Percentiles rank a stretch among this genome's conserved stretches.
These are phyloP conservation scores for Fulvia fulva DNA, from an alignment of 2,329 filamentous ascomycete species.

Conservation along the genomic window DNA sequence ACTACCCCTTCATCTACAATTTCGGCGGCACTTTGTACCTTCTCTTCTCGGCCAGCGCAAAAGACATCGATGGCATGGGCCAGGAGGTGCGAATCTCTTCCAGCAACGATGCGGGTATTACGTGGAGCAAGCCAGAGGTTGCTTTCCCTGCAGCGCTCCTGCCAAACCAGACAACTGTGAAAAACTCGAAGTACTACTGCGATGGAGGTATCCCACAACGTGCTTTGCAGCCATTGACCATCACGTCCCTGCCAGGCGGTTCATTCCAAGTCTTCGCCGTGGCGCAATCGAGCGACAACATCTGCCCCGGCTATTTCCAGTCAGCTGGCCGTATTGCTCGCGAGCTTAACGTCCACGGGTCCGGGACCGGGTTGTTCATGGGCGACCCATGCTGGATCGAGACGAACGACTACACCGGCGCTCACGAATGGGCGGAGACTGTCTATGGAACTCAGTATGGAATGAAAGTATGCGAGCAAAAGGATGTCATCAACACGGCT, in stretches of 20 bases:
- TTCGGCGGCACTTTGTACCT: slow-evolving; percentile 11
- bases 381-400: slow-evolving; percentile 15
- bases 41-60: slow-evolving; percentile 8
- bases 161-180: slow-evolving; percentile 7
- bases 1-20: slow-evolving; percentile 11
- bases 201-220: slow-evolving; percentile 7
- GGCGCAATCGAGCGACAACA: slow-evolving; percentile 14
- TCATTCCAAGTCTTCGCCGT: slow-evolving; percentile 8
- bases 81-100: slow-evolving; percentile 7
- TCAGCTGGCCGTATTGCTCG: slow-evolving; percentile 12
- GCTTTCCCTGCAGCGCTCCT: slow-evolving; percentile 10
- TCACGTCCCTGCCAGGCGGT: slow-evolving; percentile 5
- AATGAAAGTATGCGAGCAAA: slow-evolving; percentile 13
- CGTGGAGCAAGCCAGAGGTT: slow-evolving; percentile 5
- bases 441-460: slow-evolving; percentile 7
- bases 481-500: slow-evolving; percentile 7
- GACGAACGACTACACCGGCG: slow-evolving; percentile 10
- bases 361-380: slow-evolving; percentile 5
- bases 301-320: slow-evolving; percentile 8
- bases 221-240: slow-evolving; percentile 12
- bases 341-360: slow-evolving; percentile 2
- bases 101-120: slow-evolving; percentile 7
- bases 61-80: slow-evolving; percentile 11
- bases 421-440: slow-evolving; percentile 9
- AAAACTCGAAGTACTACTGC: slow-evolving; percentile 9